Conservation (phyloP, 495 filamentous ascomycete genomes). For the Penicillium subrubescens region DNA sequence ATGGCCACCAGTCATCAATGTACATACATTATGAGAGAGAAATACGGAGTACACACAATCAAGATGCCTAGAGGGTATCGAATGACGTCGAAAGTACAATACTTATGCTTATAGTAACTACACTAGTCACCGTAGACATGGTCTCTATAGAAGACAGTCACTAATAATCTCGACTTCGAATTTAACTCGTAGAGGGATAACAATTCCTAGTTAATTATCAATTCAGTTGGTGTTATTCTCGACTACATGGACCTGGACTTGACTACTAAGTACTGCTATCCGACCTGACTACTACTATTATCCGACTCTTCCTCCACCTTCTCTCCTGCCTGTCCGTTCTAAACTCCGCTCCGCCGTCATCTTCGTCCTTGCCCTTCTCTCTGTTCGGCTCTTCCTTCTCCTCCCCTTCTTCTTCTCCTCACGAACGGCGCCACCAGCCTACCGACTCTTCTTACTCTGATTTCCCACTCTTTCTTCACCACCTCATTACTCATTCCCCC, state of each 20-base stretch:
- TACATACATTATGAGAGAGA: neutral
- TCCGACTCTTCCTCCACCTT: neutral
- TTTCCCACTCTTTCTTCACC: neutral
- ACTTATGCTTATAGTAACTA: neutral
- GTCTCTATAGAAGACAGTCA: neutral
- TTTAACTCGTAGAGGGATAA: too few relatives aligned
- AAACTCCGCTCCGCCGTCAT: constrained; percentile 2
- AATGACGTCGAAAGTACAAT: neutral
- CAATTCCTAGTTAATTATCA: neutral
- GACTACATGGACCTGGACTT: neutral
- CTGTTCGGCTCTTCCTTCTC: neutral
- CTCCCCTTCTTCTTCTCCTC: neutral
- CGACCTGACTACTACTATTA: neutral
- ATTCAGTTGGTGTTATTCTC: neutral
- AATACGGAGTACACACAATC: neutral
- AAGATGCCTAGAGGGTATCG: neutral
- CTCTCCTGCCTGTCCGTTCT: neutral
- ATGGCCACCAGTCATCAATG: neutral
- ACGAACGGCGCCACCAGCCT: neutral
- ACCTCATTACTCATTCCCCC: neutral
- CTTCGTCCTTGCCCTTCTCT: neutral
- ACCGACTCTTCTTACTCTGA: neutral
- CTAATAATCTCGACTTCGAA: too few relatives aligned
- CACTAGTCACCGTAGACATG: neutral
- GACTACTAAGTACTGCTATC: neutral